Percentiles rank a stretch among this genome's conserved stretches.
phyloP scores from a whole-genome alignment of 306 rosid species.

The Lagenaria siceraria region DNA sequence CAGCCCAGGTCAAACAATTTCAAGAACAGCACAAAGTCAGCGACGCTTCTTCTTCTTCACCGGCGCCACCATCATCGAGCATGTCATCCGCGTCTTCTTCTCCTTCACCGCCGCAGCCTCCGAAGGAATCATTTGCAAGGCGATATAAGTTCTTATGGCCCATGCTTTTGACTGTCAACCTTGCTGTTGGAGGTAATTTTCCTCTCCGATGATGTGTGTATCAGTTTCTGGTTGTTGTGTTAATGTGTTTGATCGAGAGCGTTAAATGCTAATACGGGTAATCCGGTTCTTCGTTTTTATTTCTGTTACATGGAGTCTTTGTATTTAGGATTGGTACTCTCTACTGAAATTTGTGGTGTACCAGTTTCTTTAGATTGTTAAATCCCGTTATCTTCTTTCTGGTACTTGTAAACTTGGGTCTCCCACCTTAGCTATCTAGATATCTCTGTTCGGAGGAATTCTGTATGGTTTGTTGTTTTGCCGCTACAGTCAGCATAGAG shows the following conservation, averaged over 20 bases:
- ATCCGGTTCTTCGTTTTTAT: not conserved
- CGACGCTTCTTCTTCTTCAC: conserved; percentile 23
- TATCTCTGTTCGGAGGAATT: not conserved
- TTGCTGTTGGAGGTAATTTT: conserved; percentile 70
- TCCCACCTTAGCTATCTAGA: not conserved
- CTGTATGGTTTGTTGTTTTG: not conserved
- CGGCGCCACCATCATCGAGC: conserved; percentile 7
- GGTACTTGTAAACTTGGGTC: not conserved
- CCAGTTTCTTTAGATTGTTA: not conserved
- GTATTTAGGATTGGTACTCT: not conserved
- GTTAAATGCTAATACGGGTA: not conserved
- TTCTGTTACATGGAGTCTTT: not conserved
- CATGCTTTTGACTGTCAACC: conserved; percentile 64
- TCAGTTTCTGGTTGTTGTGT: not conserved
- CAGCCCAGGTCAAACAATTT: conserved; percentile 48
- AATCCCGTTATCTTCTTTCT: not conserved
- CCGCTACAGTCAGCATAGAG: not conserved
- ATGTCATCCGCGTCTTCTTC: conserved; percentile 26
- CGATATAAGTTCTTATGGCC: conserved; percentile 83
- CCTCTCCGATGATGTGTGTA: not conserved
- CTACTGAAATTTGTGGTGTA: not conserved
- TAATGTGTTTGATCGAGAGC: not conserved
- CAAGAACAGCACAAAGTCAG: conserved; percentile 31
- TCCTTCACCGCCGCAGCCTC: conserved; percentile 35
- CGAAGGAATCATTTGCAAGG: conserved; percentile 56